A percentile compares a stretch with the other conserved stretches of the same genome.
phyloP scores from a whole-genome alignment of 2,329 filamentous ascomycete genomes.

The Pestalotiopsis sp. region DNA sequence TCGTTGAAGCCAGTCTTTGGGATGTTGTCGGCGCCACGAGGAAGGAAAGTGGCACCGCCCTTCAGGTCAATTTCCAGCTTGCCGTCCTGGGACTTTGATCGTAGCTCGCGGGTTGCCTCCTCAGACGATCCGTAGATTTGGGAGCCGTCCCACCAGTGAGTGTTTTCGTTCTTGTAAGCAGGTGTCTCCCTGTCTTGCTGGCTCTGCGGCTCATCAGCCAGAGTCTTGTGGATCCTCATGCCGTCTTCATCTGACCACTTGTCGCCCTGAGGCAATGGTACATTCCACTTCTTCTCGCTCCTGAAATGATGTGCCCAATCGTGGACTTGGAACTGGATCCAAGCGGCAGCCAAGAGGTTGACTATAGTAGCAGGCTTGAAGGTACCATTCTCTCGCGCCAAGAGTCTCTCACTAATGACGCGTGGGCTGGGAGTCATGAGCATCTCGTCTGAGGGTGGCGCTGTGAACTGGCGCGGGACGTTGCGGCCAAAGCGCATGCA shows the following conservation, averaged over 20 bases:
- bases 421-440: conserved; percentile 46
- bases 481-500: conserved; percentile 50
- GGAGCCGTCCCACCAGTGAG: conserved; percentile 49
- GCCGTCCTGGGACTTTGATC: conserved; percentile 37
- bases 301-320: conserved; percentile 36
- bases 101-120: conserved; percentile 36
- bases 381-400: conserved; percentile 37
- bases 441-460: conserved; percentile 42
- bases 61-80: conserved; percentile 39
- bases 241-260: conserved; percentile 32
- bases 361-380: conserved; percentile 48
- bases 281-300: conserved; percentile 30
- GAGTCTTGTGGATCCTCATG: conserved; percentile 40
- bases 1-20: conserved; percentile 43
- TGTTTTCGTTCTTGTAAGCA: conserved; percentile 45
- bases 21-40: conserved; percentile 39
- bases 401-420: conserved; percentile 42
- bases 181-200: conserved; percentile 39
- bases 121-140: conserved; percentile 49
- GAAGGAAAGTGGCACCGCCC: conserved; percentile 39
- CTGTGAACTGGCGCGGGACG: conserved; percentile 38
- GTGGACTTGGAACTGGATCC: conserved; percentile 53
- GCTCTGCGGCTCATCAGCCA: conserved; percentile 37
- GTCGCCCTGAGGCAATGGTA: conserved; percentile 38
- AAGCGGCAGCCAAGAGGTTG: conserved; percentile 49